Percentiles rank a stretch among this genome's conserved stretches.
Conservation (phyloP, 2,329 filamentous ascomycete genomes). For the Monosporascus sp. region DNA sequence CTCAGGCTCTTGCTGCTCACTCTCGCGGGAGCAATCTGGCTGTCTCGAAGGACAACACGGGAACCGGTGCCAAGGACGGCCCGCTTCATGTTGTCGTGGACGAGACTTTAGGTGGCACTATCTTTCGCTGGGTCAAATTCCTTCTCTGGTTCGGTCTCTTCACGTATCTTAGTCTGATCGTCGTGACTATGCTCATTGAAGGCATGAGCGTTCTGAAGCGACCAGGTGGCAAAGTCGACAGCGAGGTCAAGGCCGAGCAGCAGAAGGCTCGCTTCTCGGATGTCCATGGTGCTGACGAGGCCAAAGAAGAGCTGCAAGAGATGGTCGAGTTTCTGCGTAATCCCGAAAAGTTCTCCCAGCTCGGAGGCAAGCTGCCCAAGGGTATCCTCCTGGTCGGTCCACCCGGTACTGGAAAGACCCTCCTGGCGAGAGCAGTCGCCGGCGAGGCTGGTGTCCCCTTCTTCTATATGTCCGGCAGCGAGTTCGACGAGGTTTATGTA, state of each 20-base stretch:
- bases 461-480: slow-evolving; percentile 99
- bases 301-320: slow-evolving; percentile 96
- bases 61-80: slow-evolving; percentile 67
- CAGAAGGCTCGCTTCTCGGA: slow-evolving; percentile 89
- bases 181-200: slow-evolving; percentile 80
- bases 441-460: slow-evolving; percentile 97
- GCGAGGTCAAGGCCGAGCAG: slow-evolving; percentile 86
- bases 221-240: slow-evolving; percentile 63
- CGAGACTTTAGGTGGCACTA: slow-evolving; percentile 69
- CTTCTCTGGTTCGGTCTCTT: slow-evolving; percentile 71
- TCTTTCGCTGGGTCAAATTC: slow-evolving; percentile 93
- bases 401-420: slow-evolving; percentile 94
- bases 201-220: slow-evolving; percentile 74
- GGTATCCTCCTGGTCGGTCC: slow-evolving; percentile 92
- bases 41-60: slow-evolving; percentile 42
- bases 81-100: slow-evolving; percentile 97
- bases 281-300: slow-evolving; percentile 95
- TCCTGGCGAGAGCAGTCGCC: slow-evolving; percentile 90
- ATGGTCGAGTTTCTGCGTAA: slow-evolving; percentile 94
- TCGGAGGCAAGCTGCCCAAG: slow-evolving; percentile 95
- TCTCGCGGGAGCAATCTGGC: slow-evolving; percentile 63
- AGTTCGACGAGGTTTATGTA: slow-evolving; percentile 98
- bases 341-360: slow-evolving; percentile 85
- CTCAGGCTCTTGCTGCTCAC: slow-evolving; percentile 73
- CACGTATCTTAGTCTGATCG: slow-evolving; percentile 72